These are phyloP conservation scores for Citrus inodora DNA, from an alignment of 345 rosid genomes.

Conservation along the genomic window DNA sequence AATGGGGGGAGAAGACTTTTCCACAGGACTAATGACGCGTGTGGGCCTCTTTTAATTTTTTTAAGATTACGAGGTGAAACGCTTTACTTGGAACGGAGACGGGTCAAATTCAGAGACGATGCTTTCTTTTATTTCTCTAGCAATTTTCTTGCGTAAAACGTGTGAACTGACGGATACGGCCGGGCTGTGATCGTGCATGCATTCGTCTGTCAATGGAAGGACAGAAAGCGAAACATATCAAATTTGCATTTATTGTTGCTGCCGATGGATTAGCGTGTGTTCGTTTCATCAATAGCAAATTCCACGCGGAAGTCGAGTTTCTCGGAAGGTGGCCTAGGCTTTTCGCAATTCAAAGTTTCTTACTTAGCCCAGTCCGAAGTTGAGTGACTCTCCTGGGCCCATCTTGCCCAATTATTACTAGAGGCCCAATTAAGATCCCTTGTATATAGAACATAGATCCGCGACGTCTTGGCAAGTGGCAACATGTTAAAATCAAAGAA, in stretches of 20 bases:
- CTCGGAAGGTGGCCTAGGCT: background rate
- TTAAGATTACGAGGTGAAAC: too few species aligned
- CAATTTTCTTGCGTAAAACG: background rate
- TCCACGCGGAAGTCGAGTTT: background rate
- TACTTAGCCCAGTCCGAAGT: background rate
- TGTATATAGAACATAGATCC: rapidly evolving
- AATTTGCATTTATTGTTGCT: too few species aligned
- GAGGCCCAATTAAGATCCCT: too few species aligned
- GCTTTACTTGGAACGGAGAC: background rate
- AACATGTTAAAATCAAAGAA: too few species aligned
- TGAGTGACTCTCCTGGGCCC: too few species aligned
- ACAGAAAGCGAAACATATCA: background rate
- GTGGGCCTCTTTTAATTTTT: too few species aligned
- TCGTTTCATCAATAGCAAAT: too few species aligned
- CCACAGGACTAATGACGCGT: too few species aligned
- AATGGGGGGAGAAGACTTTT: too few species aligned
- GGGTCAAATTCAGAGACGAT: background rate
- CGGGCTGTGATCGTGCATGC: background rate
- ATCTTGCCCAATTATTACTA: too few species aligned
- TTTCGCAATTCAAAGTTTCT: background rate
- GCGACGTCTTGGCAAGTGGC: too few species aligned
- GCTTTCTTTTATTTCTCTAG: background rate
- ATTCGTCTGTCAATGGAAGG: background rate
- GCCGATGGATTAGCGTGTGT: too few species aligned
- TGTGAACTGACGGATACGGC: background rate